Conservation (phyloP, 2,329 filamentous ascomycete species). For the Sphaerulina vaccinii region DNA sequence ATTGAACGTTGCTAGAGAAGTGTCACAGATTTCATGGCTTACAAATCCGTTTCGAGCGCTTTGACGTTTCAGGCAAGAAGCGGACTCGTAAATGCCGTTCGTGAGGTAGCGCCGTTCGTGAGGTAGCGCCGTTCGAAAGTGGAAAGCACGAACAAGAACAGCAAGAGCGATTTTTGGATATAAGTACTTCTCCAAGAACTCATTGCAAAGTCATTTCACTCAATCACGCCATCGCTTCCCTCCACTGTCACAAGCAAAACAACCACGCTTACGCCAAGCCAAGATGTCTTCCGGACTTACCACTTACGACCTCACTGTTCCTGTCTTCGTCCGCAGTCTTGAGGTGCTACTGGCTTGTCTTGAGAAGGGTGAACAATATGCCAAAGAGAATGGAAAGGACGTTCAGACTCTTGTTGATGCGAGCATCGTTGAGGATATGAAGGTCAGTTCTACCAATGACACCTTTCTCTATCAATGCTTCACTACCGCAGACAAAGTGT, state of each 20-base stretch:
- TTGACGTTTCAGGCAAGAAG: no score
- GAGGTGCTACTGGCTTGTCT: conserved; percentile 46
- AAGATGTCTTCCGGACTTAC: conserved; percentile 9
- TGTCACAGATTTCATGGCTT: no score
- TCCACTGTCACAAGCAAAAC: conserved; percentile 2
- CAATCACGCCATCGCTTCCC: conserved; percentile 5
- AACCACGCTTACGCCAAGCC: background rate
- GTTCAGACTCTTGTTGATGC: conserved; percentile 41
- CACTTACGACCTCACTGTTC: conserved; percentile 35
- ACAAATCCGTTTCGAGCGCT: no score
- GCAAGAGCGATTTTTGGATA: background rate
- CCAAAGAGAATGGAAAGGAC: conserved; percentile 40
- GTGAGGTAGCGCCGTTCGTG: no score
- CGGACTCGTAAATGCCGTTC: no score
- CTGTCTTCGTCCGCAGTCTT: conserved; percentile 45
- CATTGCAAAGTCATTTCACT: background rate
- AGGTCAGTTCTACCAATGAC: conserved; percentile 19
- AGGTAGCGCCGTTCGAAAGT: no score
- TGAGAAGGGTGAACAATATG: conserved; percentile 45
- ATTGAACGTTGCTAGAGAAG: no score
- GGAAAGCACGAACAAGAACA: no score
- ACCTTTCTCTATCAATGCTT: background rate
- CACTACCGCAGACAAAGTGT: background rate
- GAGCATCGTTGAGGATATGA: conserved; percentile 53
- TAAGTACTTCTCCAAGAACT: conserved; percentile 1